These are phyloP conservation scores for Phytophthora syringae DNA, from an alignment of 352 stramenopile genomes.

Conservation along the genomic window DNA sequence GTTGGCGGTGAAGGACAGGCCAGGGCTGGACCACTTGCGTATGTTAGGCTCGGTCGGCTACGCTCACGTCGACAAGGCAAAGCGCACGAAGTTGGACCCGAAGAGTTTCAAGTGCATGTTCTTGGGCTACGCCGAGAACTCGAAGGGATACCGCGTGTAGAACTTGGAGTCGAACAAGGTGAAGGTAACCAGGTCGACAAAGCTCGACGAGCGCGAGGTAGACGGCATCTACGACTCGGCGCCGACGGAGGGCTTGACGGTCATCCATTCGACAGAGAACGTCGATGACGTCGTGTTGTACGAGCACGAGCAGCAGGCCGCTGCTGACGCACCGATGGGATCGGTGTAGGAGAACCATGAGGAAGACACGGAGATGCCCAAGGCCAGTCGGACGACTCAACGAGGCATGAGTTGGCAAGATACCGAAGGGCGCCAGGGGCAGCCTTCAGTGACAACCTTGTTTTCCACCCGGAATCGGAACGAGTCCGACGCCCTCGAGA, in stretches of 20 bases:
- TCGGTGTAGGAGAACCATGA: too few relatives aligned
- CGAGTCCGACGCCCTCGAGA: too few relatives aligned
- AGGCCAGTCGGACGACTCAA: too few relatives aligned
- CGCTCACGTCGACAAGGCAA: slow-evolving; percentile 29
- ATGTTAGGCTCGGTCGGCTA: slow-evolving; percentile 38
- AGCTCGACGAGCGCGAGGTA: slow-evolving; percentile 26
- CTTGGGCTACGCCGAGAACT: slow-evolving; percentile 21
- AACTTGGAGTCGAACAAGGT: slow-evolving; percentile 21
- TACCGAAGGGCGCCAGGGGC: too few relatives aligned
- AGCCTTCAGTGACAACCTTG: too few relatives aligned
- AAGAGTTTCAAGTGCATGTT: slow-evolving; percentile 37
- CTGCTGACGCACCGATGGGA: too few relatives aligned
- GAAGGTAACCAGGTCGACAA: slow-evolving; percentile 12
- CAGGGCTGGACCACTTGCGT: slow-evolving; percentile 18
- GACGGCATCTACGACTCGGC: slow-evolving; percentile 4
- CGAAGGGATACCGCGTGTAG: slow-evolving; percentile 27
- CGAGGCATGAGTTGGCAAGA: too few relatives aligned
- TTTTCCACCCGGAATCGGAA: too few relatives aligned
- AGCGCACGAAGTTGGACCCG: slow-evolving; percentile 31
- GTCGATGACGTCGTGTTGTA: too few relatives aligned
- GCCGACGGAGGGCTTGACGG: background rate
- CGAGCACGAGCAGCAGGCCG: too few relatives aligned
- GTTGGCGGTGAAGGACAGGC: slow-evolving; percentile 17
- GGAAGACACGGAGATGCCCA: too few relatives aligned
- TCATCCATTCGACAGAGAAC: slow-evolving; percentile 2